Evolutionary conservation across 1,139 yeast genomes (phyloP).

Genomic region (Hansenula lynferdii): DNA sequence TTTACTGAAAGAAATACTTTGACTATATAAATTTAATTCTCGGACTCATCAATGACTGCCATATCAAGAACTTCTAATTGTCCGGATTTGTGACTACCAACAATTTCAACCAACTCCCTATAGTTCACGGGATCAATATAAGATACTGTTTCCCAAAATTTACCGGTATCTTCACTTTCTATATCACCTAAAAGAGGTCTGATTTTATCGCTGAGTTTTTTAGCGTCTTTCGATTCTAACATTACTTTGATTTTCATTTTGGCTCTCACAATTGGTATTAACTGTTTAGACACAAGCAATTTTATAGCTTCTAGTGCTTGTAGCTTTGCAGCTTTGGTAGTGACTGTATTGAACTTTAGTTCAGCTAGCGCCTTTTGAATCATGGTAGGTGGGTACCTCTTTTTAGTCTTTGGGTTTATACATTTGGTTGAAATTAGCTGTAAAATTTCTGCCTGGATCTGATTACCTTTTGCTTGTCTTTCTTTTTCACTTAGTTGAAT

Average conservation of each 20-base stretch:
- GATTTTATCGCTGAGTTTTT: constrained; percentile 45
- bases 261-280: constrained; percentile 92
- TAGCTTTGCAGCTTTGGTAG: constrained; percentile 76
- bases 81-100: constrained; percentile 52
- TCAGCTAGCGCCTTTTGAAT: constrained; percentile 83
- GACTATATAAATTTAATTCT: constrained; percentile 22
- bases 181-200: constrained; percentile 47
- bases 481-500: constrained; percentile 94
- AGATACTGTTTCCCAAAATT: constrained; percentile 58
- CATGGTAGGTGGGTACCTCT: constrained; percentile 92
- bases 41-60: constrained; percentile 74
- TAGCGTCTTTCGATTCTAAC: constrained; percentile 44
- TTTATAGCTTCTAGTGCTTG: constrained; percentile 94
- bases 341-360: constrained; percentile 72
- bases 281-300: constrained; percentile 66
- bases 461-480: constrained; percentile 68
- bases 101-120: constrained; percentile 51
- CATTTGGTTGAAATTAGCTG: constrained; percentile 86
- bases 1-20: constrained; percentile 14
- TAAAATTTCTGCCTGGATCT: constrained; percentile 78
- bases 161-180: constrained; percentile 46
- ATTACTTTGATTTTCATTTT: constrained; percentile 78
- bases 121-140: constrained; percentile 88
- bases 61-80: constrained; percentile 82
- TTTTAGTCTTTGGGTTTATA: constrained; percentile 82